A percentile compares a stretch with the other conserved stretches of the same genome.
phyloP scores from a whole-genome alignment of 306 rosid genomes.

The Neltuma alba region DNA sequence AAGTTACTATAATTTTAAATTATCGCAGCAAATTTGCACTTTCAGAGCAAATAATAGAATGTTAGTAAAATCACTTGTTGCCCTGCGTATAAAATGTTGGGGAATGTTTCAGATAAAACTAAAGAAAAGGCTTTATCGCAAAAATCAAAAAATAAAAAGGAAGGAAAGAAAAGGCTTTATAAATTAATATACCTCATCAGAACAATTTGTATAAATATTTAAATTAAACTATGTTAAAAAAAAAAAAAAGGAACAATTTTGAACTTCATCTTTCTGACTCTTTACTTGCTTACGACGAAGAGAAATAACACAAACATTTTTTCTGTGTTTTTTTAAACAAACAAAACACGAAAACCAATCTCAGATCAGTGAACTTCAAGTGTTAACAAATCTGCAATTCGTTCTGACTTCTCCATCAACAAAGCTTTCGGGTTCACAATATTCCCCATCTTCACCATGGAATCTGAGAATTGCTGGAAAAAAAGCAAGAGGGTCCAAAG shows the following conservation, averaged over 20 bases:
- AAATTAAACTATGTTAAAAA: not conserved
- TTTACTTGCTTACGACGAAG: not conserved
- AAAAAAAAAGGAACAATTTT: not conserved
- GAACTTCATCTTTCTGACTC: not conserved
- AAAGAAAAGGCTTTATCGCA: not conserved
- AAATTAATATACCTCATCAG: not conserved
- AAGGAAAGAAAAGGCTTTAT: not conserved
- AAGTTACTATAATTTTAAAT: too few relatives aligned
- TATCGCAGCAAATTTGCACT: too few relatives aligned
- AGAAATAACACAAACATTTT: not conserved
- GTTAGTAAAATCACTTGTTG: too few relatives aligned
- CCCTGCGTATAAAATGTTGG: too few relatives aligned
- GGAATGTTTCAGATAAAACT: not conserved
- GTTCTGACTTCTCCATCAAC: conserved; percentile 72
- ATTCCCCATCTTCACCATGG: conserved; percentile 91
- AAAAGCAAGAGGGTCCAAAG: conserved; percentile 69
- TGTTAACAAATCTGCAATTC: conserved; percentile 87
- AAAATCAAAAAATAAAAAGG: too few relatives aligned
- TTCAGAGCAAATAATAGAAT: too few relatives aligned
- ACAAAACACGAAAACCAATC: not conserved
- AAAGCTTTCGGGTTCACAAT: conserved; percentile 68
- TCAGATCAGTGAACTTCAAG: conserved; percentile 36
- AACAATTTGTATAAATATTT: not conserved
- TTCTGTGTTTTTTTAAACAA: conserved; percentile 1
- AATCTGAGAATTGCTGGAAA: conserved; percentile 84